These are phyloP conservation scores for Cymodocea nodosa DNA, from an alignment of 116 monocot species.

Conservation along the genomic window DNA sequence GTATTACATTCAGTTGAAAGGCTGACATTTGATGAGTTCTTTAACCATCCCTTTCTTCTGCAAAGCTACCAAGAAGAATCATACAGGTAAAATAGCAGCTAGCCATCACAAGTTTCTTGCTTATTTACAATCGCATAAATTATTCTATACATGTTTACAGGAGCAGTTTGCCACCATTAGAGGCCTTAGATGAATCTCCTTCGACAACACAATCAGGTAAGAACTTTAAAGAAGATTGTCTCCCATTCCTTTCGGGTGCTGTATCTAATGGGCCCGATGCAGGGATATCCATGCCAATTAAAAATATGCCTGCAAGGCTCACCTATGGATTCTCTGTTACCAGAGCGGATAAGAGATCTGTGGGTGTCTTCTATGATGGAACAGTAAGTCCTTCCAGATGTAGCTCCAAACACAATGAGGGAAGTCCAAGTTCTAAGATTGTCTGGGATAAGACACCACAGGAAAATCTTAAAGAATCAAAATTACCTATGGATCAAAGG, in stretches of 20 bases:
- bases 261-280: conserved; percentile 31
- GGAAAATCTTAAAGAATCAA: conserved; percentile 31
- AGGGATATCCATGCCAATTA: neutral
- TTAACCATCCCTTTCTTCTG: conserved; percentile 79
- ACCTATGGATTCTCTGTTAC: no score
- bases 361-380: conserved; percentile 21
- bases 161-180: conserved; percentile 20
- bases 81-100: conserved; percentile 32
- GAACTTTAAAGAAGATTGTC: conserved; percentile 56
- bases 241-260: conserved; percentile 67
- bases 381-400: conserved; percentile 22
- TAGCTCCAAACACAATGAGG: conserved; percentile 13
- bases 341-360: neutral
- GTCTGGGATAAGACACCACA: conserved; percentile 9
- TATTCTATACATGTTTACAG: neutral
- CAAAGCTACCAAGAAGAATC: conserved; percentile 23
- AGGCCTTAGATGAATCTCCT: conserved; percentile 20
- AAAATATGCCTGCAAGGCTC: conserved; percentile 5
- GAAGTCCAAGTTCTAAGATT: conserved; percentile 17
- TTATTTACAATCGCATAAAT: neutral
- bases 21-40: conserved; percentile 92
- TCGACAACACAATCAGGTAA: conserved; percentile 20
- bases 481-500: conserved; percentile 7
- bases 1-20: conserved; percentile 61
- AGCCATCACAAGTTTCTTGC: neutral